Base-by-base conservation (phyloP, 2,329 filamentous ascomycete species). In the Trichoderma brevicompactum region DNA sequence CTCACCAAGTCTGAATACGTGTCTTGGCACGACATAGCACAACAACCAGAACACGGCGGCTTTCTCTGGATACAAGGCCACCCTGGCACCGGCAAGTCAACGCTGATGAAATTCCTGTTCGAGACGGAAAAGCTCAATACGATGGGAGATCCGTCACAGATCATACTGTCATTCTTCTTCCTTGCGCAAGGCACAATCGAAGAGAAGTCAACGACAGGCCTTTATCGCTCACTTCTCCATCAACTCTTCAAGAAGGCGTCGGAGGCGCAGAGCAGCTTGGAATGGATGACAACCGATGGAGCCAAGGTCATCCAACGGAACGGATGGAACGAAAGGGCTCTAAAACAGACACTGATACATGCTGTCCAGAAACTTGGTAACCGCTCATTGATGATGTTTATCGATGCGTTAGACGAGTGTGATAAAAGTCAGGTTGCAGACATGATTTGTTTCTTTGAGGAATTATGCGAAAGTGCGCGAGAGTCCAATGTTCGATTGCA, bases 161-260 rank as follows among this genome's bases (percentile, higher is more conserved):
- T 48, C 7, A 17, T 41, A 9, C 3, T 43, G 5, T 55, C 61
- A 2, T 84, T 83, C 72, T 85, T 84, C 73, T 85, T 85, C 75
- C 81, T 83, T 55, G 81, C 81, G 0, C 72, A 80, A 61, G 82
- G 82, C 0, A 72, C 72, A 0, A 23, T 70, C 7, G 70, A 82
- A 8, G 81, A 86, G 66, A 82, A 76, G 66, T 78, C 81, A 0
- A 75, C 75, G 0, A 32, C 73, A 0, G 83, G 84, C 1, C 76
- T 86, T 69, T 84, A 85, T 68, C 78, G 82, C 7, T 82, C 81
- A 0, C 68, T 86, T 7, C 66, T 86, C 0, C 69, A 72, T 6
- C 81, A 85, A 64, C 71, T 85, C 4, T 46, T 67, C 12, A 0
- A 53, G 73, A 0, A 70, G 75, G 62, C 64, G 1, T 53, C 46